Evolutionary conservation across 164 flowering plant genomes (phyloP).

Genomic region (Magnolia officinalis): DNA sequence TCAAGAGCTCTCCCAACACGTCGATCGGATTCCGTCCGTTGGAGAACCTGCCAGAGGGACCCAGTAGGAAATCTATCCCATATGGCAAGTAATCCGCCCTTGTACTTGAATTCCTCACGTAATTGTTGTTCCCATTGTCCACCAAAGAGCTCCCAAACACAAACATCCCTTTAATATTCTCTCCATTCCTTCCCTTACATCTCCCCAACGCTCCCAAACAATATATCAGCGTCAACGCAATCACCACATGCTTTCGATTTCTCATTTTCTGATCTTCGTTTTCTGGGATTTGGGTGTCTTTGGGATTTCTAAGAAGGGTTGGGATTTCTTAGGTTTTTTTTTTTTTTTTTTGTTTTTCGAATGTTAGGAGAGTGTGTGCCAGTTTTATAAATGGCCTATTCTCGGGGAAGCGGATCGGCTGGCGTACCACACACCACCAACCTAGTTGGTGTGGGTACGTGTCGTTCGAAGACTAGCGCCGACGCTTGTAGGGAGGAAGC

Average conservation of each 20-base stretch:
- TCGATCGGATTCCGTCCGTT: slow-evolving; percentile 60
- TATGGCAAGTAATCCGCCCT: slow-evolving; percentile 56
- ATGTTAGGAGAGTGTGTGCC: not conserved
- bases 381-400: too few relatives aligned
- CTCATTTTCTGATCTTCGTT: not conserved
- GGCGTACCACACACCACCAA: too few relatives aligned
- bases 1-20: slow-evolving; percentile 35
- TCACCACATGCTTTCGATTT: not conserved
- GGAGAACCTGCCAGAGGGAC: slow-evolving; percentile 62
- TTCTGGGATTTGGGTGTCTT: not conserved
- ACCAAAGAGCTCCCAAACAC: slow-evolving; percentile 76
- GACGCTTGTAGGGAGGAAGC: too few relatives aligned
- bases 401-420: too few relatives aligned
- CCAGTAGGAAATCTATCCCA: slow-evolving; percentile 58
- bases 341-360: not conserved
- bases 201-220: not conserved
- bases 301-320: not conserved
- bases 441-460: too few relatives aligned
- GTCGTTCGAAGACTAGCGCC: too few relatives aligned
- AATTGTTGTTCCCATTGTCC: slow-evolving; percentile 81
- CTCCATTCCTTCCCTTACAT: not conserved
- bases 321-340: not conserved
- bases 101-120: slow-evolving; percentile 27
- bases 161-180: slow-evolving; percentile 45
- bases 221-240: not conserved